phyloP scores from a whole-genome alignment of 495 filamentous ascomycete genomes.

The Aspergillus panamensis region DNA sequence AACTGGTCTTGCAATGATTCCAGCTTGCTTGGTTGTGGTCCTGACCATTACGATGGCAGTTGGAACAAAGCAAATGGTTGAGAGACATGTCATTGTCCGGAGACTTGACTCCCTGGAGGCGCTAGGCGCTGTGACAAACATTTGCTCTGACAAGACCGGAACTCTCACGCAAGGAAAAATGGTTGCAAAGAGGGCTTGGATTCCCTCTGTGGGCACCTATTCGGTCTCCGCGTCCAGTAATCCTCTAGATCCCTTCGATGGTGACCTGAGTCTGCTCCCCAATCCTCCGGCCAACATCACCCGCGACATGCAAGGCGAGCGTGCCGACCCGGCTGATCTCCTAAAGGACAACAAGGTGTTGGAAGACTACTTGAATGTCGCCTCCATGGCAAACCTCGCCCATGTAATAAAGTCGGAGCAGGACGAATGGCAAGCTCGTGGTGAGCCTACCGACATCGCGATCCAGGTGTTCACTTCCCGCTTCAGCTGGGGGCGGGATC shows the following conservation, averaged over 20 bases:
- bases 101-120: slow-evolving; percentile 65
- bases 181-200: slow-evolving; percentile 79
- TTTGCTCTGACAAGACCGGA: slow-evolving; percentile 72
- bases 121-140: slow-evolving; percentile 65
- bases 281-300: slow-evolving; percentile 34
- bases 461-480: slow-evolving; percentile 66
- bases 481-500: slow-evolving; percentile 56
- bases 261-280: slow-evolving; percentile 44
- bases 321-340: slow-evolving; percentile 31
- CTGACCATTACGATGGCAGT: slow-evolving; percentile 74
- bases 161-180: slow-evolving; percentile 71
- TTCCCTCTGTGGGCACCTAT: slow-evolving; percentile 62
- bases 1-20: slow-evolving; percentile 67
- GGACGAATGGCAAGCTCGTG: slow-evolving; percentile 56
- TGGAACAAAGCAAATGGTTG: slow-evolving; percentile 69
- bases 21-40: slow-evolving; percentile 71
- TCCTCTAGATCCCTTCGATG: slow-evolving; percentile 54
- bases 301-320: slow-evolving; percentile 25
- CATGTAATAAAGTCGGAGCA: slow-evolving; percentile 48
- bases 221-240: slow-evolving; percentile 54
- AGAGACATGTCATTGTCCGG: slow-evolving; percentile 64
- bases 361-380: slow-evolving; percentile 55
- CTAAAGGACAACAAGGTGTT: slow-evolving; percentile 40
- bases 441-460: slow-evolving; percentile 67
- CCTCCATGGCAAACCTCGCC: slow-evolving; percentile 64